Base-by-base conservation (phyloP, 805 yeast genomes). In the Barnettozyma vustinii region DNA sequence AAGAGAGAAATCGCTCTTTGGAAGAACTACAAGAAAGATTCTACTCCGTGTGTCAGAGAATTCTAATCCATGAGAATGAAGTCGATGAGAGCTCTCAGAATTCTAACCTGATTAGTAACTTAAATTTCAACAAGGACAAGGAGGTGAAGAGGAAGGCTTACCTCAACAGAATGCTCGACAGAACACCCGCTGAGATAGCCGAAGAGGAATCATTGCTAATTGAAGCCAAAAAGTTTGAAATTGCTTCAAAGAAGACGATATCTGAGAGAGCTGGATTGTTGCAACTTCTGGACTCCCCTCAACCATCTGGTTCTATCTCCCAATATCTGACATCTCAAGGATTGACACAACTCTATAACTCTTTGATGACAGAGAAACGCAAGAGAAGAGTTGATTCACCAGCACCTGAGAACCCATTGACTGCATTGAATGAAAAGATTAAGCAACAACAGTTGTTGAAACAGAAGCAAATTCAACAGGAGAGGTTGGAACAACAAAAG, bases 101-200 rank as follows among this genome's bases (percentile, higher is more conserved):
- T 52, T 74, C 77, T 25, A 73, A 78, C 47, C 63, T 89, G 37
- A 73, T 84, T 18, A 83, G 83, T 27, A 74, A 82, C 25, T 73
- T 94, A 59, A 74, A 81, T 19, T 94, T 76, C 62, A 81, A 87
- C 37, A 83, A 81, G 56, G 74, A 76, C 7, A 81, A 79, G 55
- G 99, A 94, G 64, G 52, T 76, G 19, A 88, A 83, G 56, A 77
- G 99, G 52, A 94, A 94, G 58, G 78, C 78, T 45, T 92, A 92
- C 61, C 68, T 94, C 42, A 83, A 83, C 57, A 79, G 87, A 52
- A 70, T 94, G 36, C 72, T 92, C 40, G 81, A 81, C 35, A 73
- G 99, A 56, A 81, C 92, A 2, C 97, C 99, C 1, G 96, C 97
- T 0, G 99, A 94, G 63, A 87, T 94, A 41, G 98, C 98, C 0